A percentile compares a stretch with the other conserved stretches of the same genome.
phyloP scores from a whole-genome alignment of 352 stramenopile species.

The Phytophthora macrochlamydospora region DNA sequence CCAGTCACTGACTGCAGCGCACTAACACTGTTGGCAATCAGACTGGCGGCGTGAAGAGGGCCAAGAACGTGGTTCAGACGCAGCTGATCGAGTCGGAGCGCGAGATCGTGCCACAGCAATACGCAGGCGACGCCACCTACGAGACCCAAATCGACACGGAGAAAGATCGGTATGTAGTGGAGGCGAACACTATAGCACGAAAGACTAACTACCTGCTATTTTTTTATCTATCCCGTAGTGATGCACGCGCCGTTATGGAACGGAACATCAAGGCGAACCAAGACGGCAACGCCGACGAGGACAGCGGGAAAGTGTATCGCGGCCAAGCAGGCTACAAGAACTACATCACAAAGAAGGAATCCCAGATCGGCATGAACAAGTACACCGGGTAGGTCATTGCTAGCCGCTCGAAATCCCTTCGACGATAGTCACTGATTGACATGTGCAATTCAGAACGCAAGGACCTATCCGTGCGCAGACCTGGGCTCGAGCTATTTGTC shows the following conservation, averaged over 20 bases:
- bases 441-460: conserved; percentile 69
- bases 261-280: conserved; percentile 76
- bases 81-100: conserved; percentile 70
- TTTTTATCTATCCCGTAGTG: conserved; percentile 35
- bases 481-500: conserved; percentile 93
- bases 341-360: conserved; percentile 89
- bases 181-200: too few relatives aligned
- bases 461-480: conserved; percentile 95
- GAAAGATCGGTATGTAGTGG: conserved; percentile 54
- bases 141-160: conserved; percentile 86
- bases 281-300: conserved; percentile 65
- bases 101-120: conserved; percentile 78
- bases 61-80: conserved; percentile 66
- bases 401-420: neutral
- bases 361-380: conserved; percentile 89
- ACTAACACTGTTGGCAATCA: conserved; percentile 8
- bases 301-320: conserved; percentile 83
- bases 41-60: conserved; percentile 60
- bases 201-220: neutral
- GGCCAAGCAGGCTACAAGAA: conserved; percentile 88
- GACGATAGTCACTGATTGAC: conserved; percentile 2
- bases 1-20: neutral
- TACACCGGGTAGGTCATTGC: conserved; percentile 70
- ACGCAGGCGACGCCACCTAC: conserved; percentile 84
- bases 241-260: conserved; percentile 80